A percentile compares a stretch with the other conserved stretches of the same genome.
Evolutionary conservation across 257 asterid genomes (phyloP).

Genomic region (Gentiana macrophylla): DNA sequence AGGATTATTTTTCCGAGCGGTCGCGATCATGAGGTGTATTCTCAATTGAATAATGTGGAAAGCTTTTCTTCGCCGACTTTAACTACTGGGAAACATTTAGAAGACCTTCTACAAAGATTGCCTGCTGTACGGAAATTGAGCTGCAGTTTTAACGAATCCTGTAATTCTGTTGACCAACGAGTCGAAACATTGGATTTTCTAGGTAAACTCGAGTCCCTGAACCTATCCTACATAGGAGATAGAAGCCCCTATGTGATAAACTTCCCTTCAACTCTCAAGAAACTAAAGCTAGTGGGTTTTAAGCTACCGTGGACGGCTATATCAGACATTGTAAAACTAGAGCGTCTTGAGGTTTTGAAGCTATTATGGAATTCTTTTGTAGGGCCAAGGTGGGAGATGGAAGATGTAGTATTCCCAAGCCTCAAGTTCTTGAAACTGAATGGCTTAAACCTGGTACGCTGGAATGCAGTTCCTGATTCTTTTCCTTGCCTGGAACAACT

Average conservation of each 20-base stretch:
- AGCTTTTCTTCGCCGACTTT: background rate
- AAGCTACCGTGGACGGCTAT: background rate
- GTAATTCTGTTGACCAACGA: background rate
- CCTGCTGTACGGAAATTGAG: slow-evolving; percentile 5
- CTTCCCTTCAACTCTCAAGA: slow-evolving; percentile 1
- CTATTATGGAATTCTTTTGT: background rate
- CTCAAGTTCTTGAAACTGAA: slow-evolving; percentile 5
- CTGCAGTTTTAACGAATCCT: background rate
- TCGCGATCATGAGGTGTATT: background rate
- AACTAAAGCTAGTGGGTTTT: background rate
- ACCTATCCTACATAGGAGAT: background rate
- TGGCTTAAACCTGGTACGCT: background rate
- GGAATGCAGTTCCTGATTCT: slow-evolving; percentile 1
- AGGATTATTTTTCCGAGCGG: background rate
- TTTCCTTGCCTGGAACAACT: slow-evolving; percentile 7
- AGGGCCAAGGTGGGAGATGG: slow-evolving; percentile 7
- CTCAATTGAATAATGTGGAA: background rate
- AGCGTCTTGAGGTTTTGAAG: slow-evolving; percentile 10
- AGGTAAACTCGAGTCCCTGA: slow-evolving; percentile 1
- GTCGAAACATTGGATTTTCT: background rate
- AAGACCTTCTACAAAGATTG: background rate
- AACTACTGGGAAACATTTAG: background rate
- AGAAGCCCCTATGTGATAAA: background rate
- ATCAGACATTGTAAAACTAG: slow-evolving; percentile 3
- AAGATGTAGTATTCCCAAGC: slow-evolving; percentile 4